phyloP scores from a whole-genome alignment of 2,329 filamentous ascomycete species.

The Arthrobotrys musiformis region DNA sequence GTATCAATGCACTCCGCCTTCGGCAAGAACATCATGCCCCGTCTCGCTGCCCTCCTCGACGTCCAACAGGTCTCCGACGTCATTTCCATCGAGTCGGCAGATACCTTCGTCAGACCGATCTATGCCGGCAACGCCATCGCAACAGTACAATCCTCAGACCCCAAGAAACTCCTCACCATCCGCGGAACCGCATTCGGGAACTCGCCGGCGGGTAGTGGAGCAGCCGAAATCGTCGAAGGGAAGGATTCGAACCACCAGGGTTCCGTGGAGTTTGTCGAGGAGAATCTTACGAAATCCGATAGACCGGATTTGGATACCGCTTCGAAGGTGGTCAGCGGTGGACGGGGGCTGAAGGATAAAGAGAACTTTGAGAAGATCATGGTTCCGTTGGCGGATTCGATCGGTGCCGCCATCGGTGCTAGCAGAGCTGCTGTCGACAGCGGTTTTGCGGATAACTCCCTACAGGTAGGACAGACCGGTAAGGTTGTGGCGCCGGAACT shows the following conservation, averaged over 20 bases:
- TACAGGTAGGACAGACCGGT: conserved; percentile 97
- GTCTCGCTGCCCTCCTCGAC: conserved; percentile 90
- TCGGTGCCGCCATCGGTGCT: conserved; percentile 95
- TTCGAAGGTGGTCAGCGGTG: conserved; percentile 87
- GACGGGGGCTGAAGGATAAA: conserved; percentile 95
- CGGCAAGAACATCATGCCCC: conserved; percentile 92
- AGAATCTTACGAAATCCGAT: conserved; percentile 91
- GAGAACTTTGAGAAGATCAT: conserved; percentile 96
- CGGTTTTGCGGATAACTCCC: conserved; percentile 96
- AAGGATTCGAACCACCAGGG: conserved; percentile 81
- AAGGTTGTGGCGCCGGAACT: conserved; percentile 98
- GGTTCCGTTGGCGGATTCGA: conserved; percentile 86
- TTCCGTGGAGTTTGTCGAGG: conserved; percentile 87
- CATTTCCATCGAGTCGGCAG: conserved; percentile 84
- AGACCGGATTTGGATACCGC: conserved; percentile 94
- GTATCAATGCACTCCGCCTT: conserved; percentile 92
- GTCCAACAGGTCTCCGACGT: conserved; percentile 94
- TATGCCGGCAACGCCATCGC: conserved; percentile 98
- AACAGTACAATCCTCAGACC: conserved; percentile 89
- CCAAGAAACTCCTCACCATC: conserved; percentile 88
- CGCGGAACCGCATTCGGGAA: conserved; percentile 90
- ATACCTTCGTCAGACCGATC: conserved; percentile 94
- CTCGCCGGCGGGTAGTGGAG: conserved; percentile 72
- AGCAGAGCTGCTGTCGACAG: conserved; percentile 95
- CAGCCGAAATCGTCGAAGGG: conserved; percentile 78